Percentiles rank a stretch among this genome's conserved stretches.
Evolutionary conservation across 78 protist genomes (phyloP).

Genomic region (Kipferlia bialata): DNA sequence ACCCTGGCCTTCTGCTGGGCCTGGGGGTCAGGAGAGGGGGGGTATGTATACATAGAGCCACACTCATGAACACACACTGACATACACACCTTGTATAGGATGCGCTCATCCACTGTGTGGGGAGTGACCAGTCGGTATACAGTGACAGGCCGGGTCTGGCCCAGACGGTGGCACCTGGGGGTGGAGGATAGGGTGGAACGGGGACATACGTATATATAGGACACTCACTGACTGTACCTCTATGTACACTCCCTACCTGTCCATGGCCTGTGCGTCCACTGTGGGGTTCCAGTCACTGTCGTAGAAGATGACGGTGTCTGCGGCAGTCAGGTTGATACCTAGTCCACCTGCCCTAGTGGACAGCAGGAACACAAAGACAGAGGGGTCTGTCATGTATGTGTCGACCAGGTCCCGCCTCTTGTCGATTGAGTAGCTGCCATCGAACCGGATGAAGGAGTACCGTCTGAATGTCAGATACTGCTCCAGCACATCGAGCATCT

Average conservation of each 20-base stretch:
- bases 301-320: constrained; percentile 27
- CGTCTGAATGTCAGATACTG: constrained; percentile 1
- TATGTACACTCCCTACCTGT: too few relatives aligned
- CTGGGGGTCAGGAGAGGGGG: too few relatives aligned
- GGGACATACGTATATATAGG: too few relatives aligned
- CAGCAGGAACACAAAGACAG: constrained; percentile 1
- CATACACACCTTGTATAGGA: constrained; percentile 53
- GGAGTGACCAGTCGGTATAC: constrained; percentile 74
- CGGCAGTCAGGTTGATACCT: constrained; percentile 27
- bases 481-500: constrained; percentile 23
- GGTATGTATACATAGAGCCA: too few relatives aligned
- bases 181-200: too few relatives aligned
- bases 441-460: neutral
- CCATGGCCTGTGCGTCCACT: constrained; percentile 22
- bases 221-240: too few relatives aligned
- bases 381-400: neutral
- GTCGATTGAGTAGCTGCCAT: neutral
- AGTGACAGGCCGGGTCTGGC: constrained; percentile 78
- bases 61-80: neutral
- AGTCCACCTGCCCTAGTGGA: constrained; percentile 22
- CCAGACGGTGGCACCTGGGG: constrained; percentile 96
- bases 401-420: neutral
- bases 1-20: too few relatives aligned
- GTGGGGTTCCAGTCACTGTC: constrained; percentile 33
- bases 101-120: constrained; percentile 78